Base-by-base conservation (phyloP, 202 grass and related monocot species). In the Setaria italica region DNA sequence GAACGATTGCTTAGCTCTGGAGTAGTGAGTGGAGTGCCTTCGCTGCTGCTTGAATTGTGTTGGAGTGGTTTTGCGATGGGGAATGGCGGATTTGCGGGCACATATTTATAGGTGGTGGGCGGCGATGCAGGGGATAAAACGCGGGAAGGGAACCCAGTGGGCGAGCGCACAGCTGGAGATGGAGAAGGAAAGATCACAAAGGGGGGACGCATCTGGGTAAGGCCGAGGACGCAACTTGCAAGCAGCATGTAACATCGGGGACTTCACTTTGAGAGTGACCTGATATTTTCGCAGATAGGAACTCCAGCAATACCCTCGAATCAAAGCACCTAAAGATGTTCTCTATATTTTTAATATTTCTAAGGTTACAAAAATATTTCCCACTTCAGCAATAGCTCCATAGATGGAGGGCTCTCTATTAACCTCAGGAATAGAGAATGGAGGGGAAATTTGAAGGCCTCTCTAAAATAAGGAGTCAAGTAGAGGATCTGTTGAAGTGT, bases 61-160 rank as follows among this genome's bases (percentile, higher is more conserved):
- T 81, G 1, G 78, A 39, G 33, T 68, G 78, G 66, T 70, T 41
- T 9, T 43, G 62, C 17, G 64, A 88, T 81, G 66, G 17, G 17
- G n/a, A 11, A 13, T 10, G 62, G 74, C 4, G 84, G 71, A 76
- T 69, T 80, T 42, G 21, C 14, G 42, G 32, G 7, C 15, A 32
- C 7, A 0, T 86, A 86, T 82, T 86, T 90, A 90, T 90, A 86
- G 88, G 19, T 81, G 72, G 56, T 10, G n/a, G 9, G 6, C 58
- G 58, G 9, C 9, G 58, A 4, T 2, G 58, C 58, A 32, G 21
- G 47, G 21, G 66, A 76, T 17, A 60, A 62, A 62, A 62, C 82
- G 87, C 75, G 70, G 84, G 57, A 53, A 41, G 33, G 11, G 42
- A 74, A 54, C 20, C 76, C 63, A 80, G 46, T 74, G 33, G 39